Evolutionary conservation across 2,329 filamentous ascomycete genomes (phyloP), one percentile per base, ranked within the genome.

Genomic region (Alternaria alternata): DNA sequence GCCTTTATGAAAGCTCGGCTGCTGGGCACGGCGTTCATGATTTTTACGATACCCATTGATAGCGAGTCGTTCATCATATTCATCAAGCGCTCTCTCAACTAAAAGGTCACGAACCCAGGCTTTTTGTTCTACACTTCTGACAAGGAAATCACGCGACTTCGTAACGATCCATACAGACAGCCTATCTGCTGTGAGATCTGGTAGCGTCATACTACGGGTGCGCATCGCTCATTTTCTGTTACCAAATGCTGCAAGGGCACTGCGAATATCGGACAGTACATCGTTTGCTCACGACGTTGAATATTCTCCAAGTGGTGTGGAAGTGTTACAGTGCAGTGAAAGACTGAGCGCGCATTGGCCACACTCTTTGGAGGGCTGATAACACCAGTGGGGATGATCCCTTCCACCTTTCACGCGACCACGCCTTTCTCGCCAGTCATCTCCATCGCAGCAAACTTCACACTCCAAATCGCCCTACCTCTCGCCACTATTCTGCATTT

Each of bases 41-140:
- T 54, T 41, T 14, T 61, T 42, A 48, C 34, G 54, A 61, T 61
- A 57, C 58, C 58, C 58, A 16, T 18, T 38, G 20, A 49, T 49
- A 38, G 32, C 30, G 24, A 36, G 14, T 36, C 32, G 32, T 26
- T 38, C 3, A 49, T 38, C 46, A 12, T 49, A 32, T 36, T 36
- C 14, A 11, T 48, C 8, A 16, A 26, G 24, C 32, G 14, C 20
- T 26, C 36, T 38, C 18, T 32, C 14, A 36, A 1, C 32, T n/a
- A 8, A 49, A 34, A 38, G 2, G 20, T 11, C 32, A 49, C 4
- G 36, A 14, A 11, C n/a, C 14, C 30, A 24, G 5, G 7, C 16
- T 34, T 24, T 3, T 22, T 22, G 22, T 22, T 22, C 22, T 24
- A 24, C 24, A 12, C 34, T 34, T 24, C 7, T 14, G 30, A 22